These are phyloP conservation scores for Akanthomyces dipterigenus DNA, from an alignment of 2,329 filamentous ascomycete species.

Conservation along the genomic window DNA sequence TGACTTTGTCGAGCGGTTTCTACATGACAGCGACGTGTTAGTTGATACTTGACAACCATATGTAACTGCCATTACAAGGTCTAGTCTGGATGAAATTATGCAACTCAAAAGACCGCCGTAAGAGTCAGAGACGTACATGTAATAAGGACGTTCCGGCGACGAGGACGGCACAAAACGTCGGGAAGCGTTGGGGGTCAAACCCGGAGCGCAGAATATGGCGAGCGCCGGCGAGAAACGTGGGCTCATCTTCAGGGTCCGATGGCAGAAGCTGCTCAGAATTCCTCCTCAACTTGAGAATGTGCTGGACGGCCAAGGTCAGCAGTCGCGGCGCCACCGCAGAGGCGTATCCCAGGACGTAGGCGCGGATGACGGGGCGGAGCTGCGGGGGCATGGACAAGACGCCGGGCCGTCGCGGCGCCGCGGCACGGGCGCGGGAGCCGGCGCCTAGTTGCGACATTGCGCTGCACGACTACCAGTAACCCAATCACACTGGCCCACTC, in stretches of 20 bases:
- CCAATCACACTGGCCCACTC: not conserved
- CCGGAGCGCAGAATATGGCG: conserved; percentile 42
- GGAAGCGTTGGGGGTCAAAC: conserved; percentile 50
- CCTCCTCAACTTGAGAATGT: conserved; percentile 33
- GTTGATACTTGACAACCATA: not conserved
- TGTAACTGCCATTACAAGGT: not conserved
- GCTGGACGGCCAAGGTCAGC: conserved; percentile 46
- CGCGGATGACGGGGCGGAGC: conserved; percentile 50
- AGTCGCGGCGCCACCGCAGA: conserved; percentile 52
- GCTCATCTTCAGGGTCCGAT: conserved; percentile 19
- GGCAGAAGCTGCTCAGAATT: conserved; percentile 21
- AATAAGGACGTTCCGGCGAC: conserved; percentile 55
- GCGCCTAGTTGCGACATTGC: not conserved
- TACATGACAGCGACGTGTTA: not conserved
- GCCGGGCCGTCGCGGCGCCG: not conserved
- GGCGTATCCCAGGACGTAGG: conserved; percentile 55
- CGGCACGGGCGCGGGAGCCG: not conserved
- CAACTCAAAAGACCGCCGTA: too few relatives aligned
- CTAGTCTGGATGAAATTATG: too few relatives aligned
- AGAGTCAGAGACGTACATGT: conserved; percentile 36
- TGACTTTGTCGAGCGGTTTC: conserved; percentile 8
- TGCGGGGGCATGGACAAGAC: conserved; percentile 36
- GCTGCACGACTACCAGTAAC: not conserved
- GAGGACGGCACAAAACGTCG: conserved; percentile 54
- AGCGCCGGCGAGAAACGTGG: conserved; percentile 26